Percentiles rank a stretch among this genome's conserved stretches.
These are phyloP conservation scores for Camellia sinensis DNA, from an alignment of 148 eudicot species.

Conservation along the genomic window DNA sequence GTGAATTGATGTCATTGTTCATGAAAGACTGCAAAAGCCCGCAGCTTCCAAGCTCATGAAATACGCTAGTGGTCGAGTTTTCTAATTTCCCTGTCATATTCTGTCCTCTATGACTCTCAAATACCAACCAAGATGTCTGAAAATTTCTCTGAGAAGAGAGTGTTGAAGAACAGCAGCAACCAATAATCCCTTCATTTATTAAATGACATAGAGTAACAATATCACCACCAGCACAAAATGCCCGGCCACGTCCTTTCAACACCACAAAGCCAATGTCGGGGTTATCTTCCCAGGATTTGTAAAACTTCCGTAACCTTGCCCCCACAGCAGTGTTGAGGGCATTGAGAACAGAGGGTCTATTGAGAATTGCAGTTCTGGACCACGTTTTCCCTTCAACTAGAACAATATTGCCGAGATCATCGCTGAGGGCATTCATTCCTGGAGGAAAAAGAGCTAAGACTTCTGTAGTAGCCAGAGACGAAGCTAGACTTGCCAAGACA, in stretches of 20 bases:
- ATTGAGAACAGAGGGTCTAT: slow-evolving; percentile 63
- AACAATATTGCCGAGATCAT: slow-evolving; percentile 34
- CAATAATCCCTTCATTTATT: slow-evolving; percentile 43
- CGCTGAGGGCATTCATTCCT: slow-evolving; percentile 4
- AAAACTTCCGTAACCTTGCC: slow-evolving; percentile 55
- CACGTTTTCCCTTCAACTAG: slow-evolving; percentile 59
- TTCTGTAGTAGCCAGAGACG: not conserved
- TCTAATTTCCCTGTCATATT: slow-evolving; percentile 25
- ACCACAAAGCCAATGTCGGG: slow-evolving; percentile 65
- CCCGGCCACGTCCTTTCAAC: slow-evolving; percentile 89
- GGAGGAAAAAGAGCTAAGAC: slow-evolving; percentile 17
- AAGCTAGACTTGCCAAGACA: slow-evolving; percentile 7
- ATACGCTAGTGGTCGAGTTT: slow-evolving; percentile 31
- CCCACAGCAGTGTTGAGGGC: slow-evolving; percentile 59
- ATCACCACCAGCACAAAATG: slow-evolving; percentile 93
- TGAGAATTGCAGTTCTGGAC: slow-evolving; percentile 69
- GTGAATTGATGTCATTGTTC: slow-evolving; percentile 38
- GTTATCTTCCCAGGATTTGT: slow-evolving; percentile 76
- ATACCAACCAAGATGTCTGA: no score
- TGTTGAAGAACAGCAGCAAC: no score
- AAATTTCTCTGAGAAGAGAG: no score
- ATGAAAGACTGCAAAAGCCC: slow-evolving; percentile 37
- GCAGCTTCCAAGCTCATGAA: slow-evolving; percentile 42
- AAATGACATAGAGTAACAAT: slow-evolving; percentile 52
- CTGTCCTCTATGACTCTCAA: no score